Evolutionary conservation across 257 asterid genomes (phyloP).

Genomic region (Gentiana dahurica): DNA sequence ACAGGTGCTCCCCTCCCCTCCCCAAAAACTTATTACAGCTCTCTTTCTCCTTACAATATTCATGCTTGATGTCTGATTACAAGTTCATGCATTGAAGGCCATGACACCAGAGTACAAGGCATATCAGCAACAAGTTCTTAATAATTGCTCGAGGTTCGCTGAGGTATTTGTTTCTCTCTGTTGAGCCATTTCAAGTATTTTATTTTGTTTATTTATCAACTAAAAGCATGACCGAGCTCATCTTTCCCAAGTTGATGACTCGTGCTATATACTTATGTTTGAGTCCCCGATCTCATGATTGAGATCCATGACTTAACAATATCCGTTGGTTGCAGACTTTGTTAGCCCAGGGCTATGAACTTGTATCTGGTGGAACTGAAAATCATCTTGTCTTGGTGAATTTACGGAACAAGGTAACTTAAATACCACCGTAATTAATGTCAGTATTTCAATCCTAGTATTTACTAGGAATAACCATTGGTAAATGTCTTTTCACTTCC

Average conservation of each 20-base stretch:
- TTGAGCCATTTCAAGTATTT: background rate
- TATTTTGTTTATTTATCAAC: slow-evolving; percentile 1
- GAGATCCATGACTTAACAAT: background rate
- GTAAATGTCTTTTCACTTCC: too few species aligned
- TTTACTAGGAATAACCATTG: background rate
- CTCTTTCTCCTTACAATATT: background rate
- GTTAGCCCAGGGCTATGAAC: slow-evolving; percentile 57
- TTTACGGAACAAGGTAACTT: slow-evolving; percentile 57
- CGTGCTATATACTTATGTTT: background rate
- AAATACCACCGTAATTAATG: background rate
- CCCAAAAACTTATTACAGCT: background rate
- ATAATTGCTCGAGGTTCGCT: slow-evolving; percentile 81
- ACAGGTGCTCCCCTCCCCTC: slow-evolving; percentile 33
- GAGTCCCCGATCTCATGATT: background rate
- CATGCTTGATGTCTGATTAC: slow-evolving; percentile 1
- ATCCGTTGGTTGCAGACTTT: slow-evolving; percentile 42
- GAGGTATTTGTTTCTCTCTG: slow-evolving; percentile 36
- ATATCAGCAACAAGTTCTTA: slow-evolving; percentile 87
- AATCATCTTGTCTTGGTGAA: slow-evolving; percentile 94
- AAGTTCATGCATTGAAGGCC: slow-evolving; percentile 34
- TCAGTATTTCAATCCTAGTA: background rate
- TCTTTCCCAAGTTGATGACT: background rate
- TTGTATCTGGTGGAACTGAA: slow-evolving; percentile 97
- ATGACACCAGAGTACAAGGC: slow-evolving; percentile 89
- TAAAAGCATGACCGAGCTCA: background rate